Conservation (phyloP, 140 eudicot species). For the Erigeron philadelphicus region DNA sequence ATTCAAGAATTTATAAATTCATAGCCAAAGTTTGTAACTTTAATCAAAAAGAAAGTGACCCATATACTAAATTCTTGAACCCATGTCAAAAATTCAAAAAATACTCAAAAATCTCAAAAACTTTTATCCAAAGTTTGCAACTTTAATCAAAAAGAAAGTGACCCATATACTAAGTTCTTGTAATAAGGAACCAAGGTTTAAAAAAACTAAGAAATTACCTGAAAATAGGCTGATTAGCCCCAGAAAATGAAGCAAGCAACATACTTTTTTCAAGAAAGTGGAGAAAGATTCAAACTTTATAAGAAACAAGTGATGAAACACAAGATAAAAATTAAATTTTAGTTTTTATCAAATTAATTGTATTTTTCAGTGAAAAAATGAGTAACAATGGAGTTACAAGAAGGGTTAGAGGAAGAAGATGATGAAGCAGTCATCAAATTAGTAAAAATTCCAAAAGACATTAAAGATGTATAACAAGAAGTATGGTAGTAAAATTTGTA, state of each 20-base stretch:
- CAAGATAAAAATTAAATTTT: neutral
- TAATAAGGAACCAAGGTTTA: neutral
- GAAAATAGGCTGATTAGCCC: conserved; percentile 21
- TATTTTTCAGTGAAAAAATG: conserved; percentile 25
- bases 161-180: conserved; percentile 18
- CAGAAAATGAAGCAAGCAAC: conserved; percentile 40
- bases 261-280: conserved; percentile 32
- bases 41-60: conserved; percentile 16
- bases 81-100: conserved; percentile 29
- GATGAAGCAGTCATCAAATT: conserved; percentile 40
- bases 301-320: conserved; percentile 18
- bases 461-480: conserved; percentile 15
- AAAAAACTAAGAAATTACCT: conserved; percentile 20
- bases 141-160: conserved; percentile 11
- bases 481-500: conserved; percentile 16
- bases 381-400: conserved; percentile 27
- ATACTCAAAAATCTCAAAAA: conserved; percentile 15
- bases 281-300: conserved; percentile 17
- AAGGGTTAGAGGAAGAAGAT: conserved; percentile 40
- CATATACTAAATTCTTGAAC: conserved; percentile 19
- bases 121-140: conserved; percentile 23
- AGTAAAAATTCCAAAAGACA: conserved; percentile 27
- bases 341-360: conserved; percentile 18
- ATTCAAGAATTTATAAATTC: conserved; percentile 19
- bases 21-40: conserved; percentile 18